Evolutionary conservation across 305 asterid species (phyloP).

Genomic region (Fraxinus velutina): DNA sequence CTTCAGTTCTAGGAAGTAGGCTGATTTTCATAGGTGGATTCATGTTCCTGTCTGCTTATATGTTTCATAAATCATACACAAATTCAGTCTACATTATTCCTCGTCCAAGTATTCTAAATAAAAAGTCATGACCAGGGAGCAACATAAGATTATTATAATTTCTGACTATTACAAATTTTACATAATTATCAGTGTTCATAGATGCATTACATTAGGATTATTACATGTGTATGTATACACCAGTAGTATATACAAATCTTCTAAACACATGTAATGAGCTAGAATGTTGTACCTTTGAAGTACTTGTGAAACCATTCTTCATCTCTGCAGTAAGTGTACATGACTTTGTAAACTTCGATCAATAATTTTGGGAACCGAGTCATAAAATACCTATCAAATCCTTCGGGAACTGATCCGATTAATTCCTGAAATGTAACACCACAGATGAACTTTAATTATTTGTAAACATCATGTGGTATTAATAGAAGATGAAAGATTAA

Average conservation of each 20-base stretch:
- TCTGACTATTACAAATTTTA: background rate
- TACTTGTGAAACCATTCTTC: conserved; percentile 70
- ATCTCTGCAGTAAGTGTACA: conserved; percentile 45
- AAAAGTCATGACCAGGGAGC: background rate
- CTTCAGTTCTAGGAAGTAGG: background rate
- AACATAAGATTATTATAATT: background rate
- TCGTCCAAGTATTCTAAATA: background rate
- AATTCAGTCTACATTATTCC: background rate
- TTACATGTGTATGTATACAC: background rate
- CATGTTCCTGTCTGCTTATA: background rate
- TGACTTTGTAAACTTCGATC: conserved; percentile 74
- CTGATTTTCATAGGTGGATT: background rate
- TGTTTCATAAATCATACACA: background rate
- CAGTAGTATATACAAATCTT: background rate
- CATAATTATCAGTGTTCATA: background rate
- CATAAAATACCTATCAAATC: conserved; percentile 68
- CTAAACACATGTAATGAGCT: background rate
- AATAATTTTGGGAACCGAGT: conserved; percentile 71
- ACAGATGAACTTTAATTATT: conserved; percentile 4
- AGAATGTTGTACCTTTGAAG: conserved; percentile 38
- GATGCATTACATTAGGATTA: background rate
- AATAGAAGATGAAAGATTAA: background rate
- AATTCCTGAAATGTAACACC: conserved; percentile 48
- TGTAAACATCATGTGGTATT: background rate
- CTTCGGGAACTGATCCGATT: conserved; percentile 78